These are phyloP conservation scores for Rhizopus delemar DNA, from an alignment of 371 early-diverging fungal species.

Conservation along the genomic window DNA sequence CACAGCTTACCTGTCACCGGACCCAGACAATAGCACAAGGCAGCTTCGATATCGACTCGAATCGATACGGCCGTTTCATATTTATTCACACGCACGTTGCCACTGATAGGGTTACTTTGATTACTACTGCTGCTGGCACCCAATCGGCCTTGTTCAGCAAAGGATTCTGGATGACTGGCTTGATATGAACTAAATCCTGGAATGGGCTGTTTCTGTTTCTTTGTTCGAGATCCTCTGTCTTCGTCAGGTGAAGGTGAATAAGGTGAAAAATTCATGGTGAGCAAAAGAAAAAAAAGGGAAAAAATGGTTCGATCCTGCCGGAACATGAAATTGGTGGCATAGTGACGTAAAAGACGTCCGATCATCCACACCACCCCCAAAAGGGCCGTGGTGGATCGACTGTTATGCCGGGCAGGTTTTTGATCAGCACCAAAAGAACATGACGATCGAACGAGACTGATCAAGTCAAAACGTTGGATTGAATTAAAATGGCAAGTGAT, in stretches of 20 bases:
- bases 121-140: slow-evolving; percentile 18
- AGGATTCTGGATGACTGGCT: slow-evolving; percentile 26
- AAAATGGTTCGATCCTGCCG: neutral
- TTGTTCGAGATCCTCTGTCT: slow-evolving; percentile 32
- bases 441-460: too few species aligned
- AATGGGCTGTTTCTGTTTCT: slow-evolving; percentile 18
- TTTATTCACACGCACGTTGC: slow-evolving; percentile 69
- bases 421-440: too few species aligned
- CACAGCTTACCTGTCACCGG: slow-evolving; percentile 63
- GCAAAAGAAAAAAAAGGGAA: neutral
- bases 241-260: slow-evolving; percentile 59
- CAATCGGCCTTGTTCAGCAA: slow-evolving; percentile 44
- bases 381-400: too few species aligned
- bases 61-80: slow-evolving; percentile 77
- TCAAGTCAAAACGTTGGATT: too few species aligned
- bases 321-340: neutral
- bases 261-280: slow-evolving; percentile 49
- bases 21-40: slow-evolving; percentile 70
- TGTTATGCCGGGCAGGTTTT: too few species aligned
- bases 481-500: too few species aligned
- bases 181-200: slow-evolving; percentile 29
- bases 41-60: slow-evolving; percentile 82
- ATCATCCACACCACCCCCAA: too few species aligned
- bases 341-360: neutral
- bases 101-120: slow-evolving; percentile 10